Percentiles rank a stretch among this genome's conserved stretches.
These are phyloP conservation scores for Cadophora luteo-olivacea DNA, from an alignment of 2,329 filamentous ascomycete species.

Conservation along the genomic window DNA sequence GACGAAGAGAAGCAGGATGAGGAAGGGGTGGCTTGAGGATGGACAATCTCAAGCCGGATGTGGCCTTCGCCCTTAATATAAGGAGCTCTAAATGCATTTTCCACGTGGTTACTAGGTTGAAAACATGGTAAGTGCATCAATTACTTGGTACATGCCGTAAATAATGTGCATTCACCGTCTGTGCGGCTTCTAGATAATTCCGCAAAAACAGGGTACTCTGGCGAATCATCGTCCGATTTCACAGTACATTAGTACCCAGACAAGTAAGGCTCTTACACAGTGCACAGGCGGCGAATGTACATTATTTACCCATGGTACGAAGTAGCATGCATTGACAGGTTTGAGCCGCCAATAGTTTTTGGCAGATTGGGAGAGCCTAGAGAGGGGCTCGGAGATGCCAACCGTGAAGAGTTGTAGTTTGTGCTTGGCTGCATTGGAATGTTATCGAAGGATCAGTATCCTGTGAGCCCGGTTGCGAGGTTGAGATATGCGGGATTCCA, in stretches of 20 bases:
- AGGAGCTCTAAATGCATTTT: not conserved
- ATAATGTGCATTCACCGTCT: too few species aligned
- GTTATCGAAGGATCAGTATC: not conserved
- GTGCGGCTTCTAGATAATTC: too few species aligned
- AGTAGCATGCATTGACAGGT: not conserved
- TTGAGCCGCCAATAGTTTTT: not conserved
- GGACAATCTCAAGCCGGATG: not conserved
- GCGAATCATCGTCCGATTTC: too few species aligned
- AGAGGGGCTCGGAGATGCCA: conserved; percentile 3
- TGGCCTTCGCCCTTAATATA: not conserved
- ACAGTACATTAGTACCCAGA: too few species aligned
- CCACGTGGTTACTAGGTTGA: not conserved
- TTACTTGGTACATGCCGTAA: too few species aligned
- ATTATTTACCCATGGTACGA: too few species aligned
- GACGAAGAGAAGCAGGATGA: not conserved
- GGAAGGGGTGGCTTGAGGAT: not conserved
- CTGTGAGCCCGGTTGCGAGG: not conserved
- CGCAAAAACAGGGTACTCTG: too few species aligned
- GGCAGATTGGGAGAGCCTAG: not conserved
- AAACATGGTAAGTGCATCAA: not conserved
- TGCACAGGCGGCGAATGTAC: too few species aligned
- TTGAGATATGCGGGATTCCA: not conserved
- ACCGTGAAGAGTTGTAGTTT: not conserved
- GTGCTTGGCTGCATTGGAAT: conserved; percentile 5
- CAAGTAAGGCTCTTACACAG: too few species aligned